These are phyloP conservation scores for Murraya paniculata DNA, from an alignment of 345 rosid species.

Conservation along the genomic window DNA sequence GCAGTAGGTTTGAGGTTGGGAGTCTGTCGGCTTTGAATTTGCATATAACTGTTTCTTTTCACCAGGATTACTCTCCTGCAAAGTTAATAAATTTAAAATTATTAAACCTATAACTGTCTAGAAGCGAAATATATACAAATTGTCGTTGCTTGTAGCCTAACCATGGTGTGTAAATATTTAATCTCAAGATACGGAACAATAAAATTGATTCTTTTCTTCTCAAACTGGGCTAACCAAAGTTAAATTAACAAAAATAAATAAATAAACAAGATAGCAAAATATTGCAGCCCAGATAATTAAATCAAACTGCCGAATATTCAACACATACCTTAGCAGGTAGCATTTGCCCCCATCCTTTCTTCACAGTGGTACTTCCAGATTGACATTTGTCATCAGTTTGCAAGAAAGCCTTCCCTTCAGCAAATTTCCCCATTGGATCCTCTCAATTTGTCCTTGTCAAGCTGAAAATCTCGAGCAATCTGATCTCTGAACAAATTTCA, in stretches of 20 bases:
- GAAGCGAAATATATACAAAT: background rate
- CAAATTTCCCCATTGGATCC: constrained; percentile 22
- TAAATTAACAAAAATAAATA: too few relatives aligned
- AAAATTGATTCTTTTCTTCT: background rate
- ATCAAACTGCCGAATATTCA: background rate
- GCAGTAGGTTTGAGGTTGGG: constrained; percentile 21
- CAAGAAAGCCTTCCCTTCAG: constrained; percentile 11
- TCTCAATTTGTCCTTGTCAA: constrained; percentile 6
- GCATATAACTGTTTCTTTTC: constrained; percentile 3
- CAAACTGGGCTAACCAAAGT: background rate
- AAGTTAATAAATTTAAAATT: background rate
- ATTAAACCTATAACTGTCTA: background rate
- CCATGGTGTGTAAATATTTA: background rate
- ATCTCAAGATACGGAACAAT: background rate
- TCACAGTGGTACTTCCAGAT: constrained; percentile 8
- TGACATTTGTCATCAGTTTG: constrained; percentile 5
- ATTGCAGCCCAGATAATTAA: background rate
- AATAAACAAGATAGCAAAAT: background rate
- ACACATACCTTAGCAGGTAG: constrained; percentile 16
- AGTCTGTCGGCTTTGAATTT: constrained; percentile 15
- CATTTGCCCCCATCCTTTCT: constrained; percentile 7
- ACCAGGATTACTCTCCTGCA: constrained; percentile 19
- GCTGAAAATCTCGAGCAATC: constrained; percentile 4
- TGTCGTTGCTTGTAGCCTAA: too few relatives aligned
- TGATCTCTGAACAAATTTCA: background rate